Percentiles rank a stretch among this genome's conserved stretches.
Conservation (phyloP, 257 asterid species). For the Solanum rostratum region DNA sequence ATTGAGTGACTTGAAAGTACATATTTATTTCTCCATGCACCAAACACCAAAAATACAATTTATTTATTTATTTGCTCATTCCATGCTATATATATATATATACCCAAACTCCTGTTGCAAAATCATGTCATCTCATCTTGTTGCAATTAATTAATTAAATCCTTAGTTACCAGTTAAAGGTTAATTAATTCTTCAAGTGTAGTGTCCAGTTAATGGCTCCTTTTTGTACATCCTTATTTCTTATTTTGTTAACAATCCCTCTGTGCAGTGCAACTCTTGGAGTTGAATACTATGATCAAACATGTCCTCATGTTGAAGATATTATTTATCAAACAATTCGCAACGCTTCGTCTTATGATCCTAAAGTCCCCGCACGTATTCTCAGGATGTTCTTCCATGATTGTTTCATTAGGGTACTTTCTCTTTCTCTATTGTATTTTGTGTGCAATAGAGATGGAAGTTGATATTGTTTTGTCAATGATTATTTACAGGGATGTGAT, state of each 20-base stretch:
- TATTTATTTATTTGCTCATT: not conserved
- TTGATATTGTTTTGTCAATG: not conserved
- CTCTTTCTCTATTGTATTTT: not conserved
- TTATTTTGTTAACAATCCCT: slow-evolving; percentile 15
- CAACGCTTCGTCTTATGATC: slow-evolving; percentile 33
- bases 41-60: slow-evolving; percentile 4
- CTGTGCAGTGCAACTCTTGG: slow-evolving; percentile 40
- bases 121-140: slow-evolving; percentile 6
- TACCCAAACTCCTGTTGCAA: slow-evolving; percentile 8
- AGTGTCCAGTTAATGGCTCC: no score
- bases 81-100: slow-evolving; percentile 36
- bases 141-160: not conserved
- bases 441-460: not conserved
- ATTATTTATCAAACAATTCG: slow-evolving; percentile 38
- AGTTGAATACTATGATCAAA: slow-evolving; percentile 37
- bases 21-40: slow-evolving; percentile 12
- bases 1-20: slow-evolving; percentile 49
- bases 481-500: slow-evolving; percentile 58
- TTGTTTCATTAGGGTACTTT: slow-evolving; percentile 53
- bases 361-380: slow-evolving; percentile 58
- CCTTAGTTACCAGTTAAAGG: not conserved
- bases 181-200: no score
- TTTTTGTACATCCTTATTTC: not conserved
- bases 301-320: slow-evolving; percentile 61
- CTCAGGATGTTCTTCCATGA: slow-evolving; percentile 85